Base-by-base conservation (phyloP, 495 filamentous ascomycete species). In the Terfezia boudieri region DNA sequence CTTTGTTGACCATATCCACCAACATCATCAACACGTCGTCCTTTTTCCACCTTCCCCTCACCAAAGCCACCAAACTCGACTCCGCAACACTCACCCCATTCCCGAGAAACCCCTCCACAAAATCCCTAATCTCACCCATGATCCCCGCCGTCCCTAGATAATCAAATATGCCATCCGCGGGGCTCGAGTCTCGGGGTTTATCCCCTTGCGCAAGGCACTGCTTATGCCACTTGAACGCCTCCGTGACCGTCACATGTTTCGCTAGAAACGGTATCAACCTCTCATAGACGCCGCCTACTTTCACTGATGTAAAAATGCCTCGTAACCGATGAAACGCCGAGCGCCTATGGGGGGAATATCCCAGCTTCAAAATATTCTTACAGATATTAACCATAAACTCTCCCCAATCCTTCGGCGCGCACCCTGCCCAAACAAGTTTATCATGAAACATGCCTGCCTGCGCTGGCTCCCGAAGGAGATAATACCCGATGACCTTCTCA, bases 201-300 rank as follows among this genome's bases (percentile, higher is more conserved):
- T 65, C 62, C 8, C 46, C 54, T 9, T 55, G 56, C 35, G 51
- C 55, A 8, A 61, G 20, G 14, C 57, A 58, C 50, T 61, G 59
- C n/a, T 55, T 52, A 53, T 65, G 59, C 62, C 62, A 65, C 10
- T 56, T 53, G 9, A 56, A 37, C 14, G 62, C 62, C 32, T 64
- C 59, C 2, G 38, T 12, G 11, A 57, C 53, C 50, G 56, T 36
- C 1, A 46, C 55, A 46, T 57, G 55, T 4, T 32, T 41, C 32
- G 59, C 64, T 14, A 65, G 52, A 5, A 56, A 16, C 32, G 37
- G 49, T n/a, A 65, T 57, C n/a, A 65, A 36, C 3, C 35, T 22
- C 2, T 26, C 23, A 55, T 65, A 65, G 6, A 57, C 26, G 20
- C 59, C 55, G 8, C 52, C 57, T 1, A 59, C 56, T 9, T 52